Conservation (phyloP, 2,329 filamentous ascomycete genomes). For the Neofusicoccum ribis region DNA sequence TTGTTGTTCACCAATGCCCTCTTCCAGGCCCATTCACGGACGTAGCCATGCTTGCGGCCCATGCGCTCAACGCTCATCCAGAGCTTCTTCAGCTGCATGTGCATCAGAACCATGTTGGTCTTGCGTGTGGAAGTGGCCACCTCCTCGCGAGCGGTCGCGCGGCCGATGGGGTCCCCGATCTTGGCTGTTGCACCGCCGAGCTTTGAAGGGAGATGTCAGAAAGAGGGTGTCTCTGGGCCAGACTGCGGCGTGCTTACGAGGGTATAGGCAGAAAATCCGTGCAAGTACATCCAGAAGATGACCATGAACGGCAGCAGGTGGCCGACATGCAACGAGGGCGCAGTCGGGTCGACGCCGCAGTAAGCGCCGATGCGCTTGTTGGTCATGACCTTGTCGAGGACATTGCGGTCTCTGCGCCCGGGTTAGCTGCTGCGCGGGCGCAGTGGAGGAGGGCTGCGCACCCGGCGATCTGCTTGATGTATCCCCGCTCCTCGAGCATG, state of each 20-base stretch:
- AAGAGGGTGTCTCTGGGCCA: too few relatives aligned
- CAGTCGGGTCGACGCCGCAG: constrained; percentile 80
- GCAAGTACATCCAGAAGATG: constrained; percentile 78
- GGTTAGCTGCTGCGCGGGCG: constrained; percentile 11
- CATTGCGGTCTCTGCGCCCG: constrained; percentile 43
- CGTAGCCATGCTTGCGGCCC: constrained; percentile 65
- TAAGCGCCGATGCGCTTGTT: constrained; percentile 70
- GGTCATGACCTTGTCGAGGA: constrained; percentile 65
- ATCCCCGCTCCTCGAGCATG: constrained; percentile 69
- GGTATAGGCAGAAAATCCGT: constrained; percentile 68
- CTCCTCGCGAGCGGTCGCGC: constrained; percentile 61
- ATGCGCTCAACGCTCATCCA: constrained; percentile 72
- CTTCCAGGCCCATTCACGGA: constrained; percentile 64
- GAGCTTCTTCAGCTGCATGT: constrained; percentile 68
- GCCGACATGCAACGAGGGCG: constrained; percentile 75
- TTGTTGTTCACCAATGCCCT: constrained; percentile 77
- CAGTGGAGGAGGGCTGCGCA: constrained; percentile 42
- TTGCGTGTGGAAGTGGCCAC: constrained; percentile 55
- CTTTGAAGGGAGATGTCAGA: too few relatives aligned
- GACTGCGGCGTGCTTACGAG: constrained; percentile 37
- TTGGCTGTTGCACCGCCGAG: constrained; percentile 74
- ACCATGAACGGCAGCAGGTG: constrained; percentile 81
- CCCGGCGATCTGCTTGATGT: constrained; percentile 74
- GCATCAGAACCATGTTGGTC: constrained; percentile 67
- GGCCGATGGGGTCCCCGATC: constrained; percentile 76